Evolutionary conservation across 1,139 yeast genomes (phyloP).

Genomic region (Chernovozyma sophiae-reginae): DNA sequence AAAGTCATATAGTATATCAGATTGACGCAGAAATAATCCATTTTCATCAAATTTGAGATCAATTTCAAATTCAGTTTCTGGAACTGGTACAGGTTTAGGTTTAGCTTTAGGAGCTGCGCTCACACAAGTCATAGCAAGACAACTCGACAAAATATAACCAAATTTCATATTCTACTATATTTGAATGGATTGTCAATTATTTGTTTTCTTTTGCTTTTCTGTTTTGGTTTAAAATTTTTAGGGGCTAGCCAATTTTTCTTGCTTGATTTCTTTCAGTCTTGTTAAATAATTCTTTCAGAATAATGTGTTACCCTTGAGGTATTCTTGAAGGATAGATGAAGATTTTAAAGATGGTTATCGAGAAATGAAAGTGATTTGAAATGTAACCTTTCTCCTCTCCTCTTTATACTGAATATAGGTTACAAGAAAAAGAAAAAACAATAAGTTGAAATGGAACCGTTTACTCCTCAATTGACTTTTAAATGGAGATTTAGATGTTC

Average conservation of each 20-base stretch:
- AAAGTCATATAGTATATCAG: constrained; percentile 1
- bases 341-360: too few species aligned
- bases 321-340: too few species aligned
- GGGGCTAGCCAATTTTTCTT: not conserved
- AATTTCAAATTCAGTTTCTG: constrained; percentile 16
- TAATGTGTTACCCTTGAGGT: too few species aligned
- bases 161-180: constrained; percentile 5
- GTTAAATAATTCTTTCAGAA: too few species aligned
- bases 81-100: constrained; percentile 19
- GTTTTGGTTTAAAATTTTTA: not conserved
- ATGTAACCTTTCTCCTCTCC: too few species aligned
- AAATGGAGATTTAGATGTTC: too few species aligned
- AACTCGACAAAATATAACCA: constrained; percentile 6
- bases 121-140: constrained; percentile 8
- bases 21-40: not conserved
- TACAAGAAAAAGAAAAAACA: not conserved
- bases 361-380: too few species aligned
- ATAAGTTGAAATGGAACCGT: not conserved
- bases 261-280: too few species aligned
- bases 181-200: not conserved
- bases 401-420: too few species aligned
- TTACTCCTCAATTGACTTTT: too few species aligned
- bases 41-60: not conserved
- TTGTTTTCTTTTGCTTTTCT: not conserved
- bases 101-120: constrained; percentile 16